Conservation (phyloP, 225 moss, liverwort and hornwort genomes). For the Pseudoscleropodium purum region DNA sequence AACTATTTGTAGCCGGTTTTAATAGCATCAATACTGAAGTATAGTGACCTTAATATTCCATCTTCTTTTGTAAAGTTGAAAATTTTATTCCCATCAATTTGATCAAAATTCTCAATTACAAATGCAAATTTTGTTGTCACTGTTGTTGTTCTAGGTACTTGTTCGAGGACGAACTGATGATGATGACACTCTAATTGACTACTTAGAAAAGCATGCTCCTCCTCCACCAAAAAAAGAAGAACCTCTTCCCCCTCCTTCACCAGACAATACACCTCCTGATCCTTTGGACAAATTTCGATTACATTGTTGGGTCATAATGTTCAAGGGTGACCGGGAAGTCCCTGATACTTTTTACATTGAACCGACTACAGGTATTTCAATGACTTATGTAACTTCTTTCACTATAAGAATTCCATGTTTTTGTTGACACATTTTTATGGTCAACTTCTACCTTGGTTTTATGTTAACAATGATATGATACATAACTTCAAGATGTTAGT, state of each 20-base stretch:
- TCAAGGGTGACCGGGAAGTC: slow-evolving; percentile 50
- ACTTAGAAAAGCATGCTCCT: slow-evolving; percentile 18
- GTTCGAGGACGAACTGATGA: slow-evolving; percentile 23
- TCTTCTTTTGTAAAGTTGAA: background rate
- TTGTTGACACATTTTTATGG: too few relatives aligned
- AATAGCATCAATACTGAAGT: slow-evolving; percentile 29
- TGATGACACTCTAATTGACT: slow-evolving; percentile 27
- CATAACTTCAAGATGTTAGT: too few relatives aligned
- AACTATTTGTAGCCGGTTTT: slow-evolving; percentile 30
- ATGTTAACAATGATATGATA: too few relatives aligned
- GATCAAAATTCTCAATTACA: background rate
- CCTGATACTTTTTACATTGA: slow-evolving; percentile 54
- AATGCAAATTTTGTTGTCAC: background rate
- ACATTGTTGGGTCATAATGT: slow-evolving; percentile 61
- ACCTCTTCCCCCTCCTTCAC: background rate
- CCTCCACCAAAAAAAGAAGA: background rate
- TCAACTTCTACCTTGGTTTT: too few relatives aligned
- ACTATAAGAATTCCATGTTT: too few relatives aligned
- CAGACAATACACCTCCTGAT: background rate
- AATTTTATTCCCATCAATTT: background rate
- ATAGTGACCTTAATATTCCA: background rate
- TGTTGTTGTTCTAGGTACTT: background rate
- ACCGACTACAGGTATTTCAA: slow-evolving; percentile 40
- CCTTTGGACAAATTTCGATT: slow-evolving; percentile 18
- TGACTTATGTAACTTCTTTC: background rate